Percentiles rank a stretch among this genome's conserved stretches.
Evolutionary conservation across 768 basidiomycete species (phyloP).

Genomic region (Fomitopsis pulvina): DNA sequence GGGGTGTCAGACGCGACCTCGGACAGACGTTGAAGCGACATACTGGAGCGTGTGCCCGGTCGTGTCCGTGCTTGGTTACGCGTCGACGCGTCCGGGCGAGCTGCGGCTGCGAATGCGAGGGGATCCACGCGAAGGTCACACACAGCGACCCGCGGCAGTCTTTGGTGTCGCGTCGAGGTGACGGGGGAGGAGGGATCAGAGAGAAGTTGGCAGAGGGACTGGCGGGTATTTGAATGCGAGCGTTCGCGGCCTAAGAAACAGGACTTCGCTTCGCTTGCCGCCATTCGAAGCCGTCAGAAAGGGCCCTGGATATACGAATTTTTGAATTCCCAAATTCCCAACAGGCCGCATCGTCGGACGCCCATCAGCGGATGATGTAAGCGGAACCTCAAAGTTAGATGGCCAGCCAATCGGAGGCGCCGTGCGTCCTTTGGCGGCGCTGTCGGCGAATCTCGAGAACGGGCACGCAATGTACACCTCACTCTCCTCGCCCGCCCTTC

Average conservation of each 20-base stretch:
- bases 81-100: background rate
- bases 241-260: background rate
- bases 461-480: too few relatives aligned
- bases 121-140: background rate
- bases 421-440: background rate
- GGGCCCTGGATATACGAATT: constrained; percentile 1
- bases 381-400: background rate
- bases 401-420: background rate
- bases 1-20: constrained; percentile 5
- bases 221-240: constrained; percentile 5
- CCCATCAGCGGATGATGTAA: constrained; percentile 1
- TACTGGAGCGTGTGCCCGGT: too few relatives aligned
- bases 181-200: background rate
- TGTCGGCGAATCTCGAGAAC: background rate
- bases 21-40: too few relatives aligned
- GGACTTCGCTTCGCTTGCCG: background rate
- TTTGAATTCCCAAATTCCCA: background rate
- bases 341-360: background rate
- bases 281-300: background rate
- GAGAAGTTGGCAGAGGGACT: background rate
- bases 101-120: background rate
- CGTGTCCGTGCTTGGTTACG: too few relatives aligned
- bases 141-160: background rate
- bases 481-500: too few relatives aligned
- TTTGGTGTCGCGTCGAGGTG: constrained; percentile 1